Percentiles rank a stretch among this genome's conserved stretches.
Evolutionary conservation across 1,284 basidiomycete genomes (phyloP).

Genomic region (Wallemia mellicola): DNA sequence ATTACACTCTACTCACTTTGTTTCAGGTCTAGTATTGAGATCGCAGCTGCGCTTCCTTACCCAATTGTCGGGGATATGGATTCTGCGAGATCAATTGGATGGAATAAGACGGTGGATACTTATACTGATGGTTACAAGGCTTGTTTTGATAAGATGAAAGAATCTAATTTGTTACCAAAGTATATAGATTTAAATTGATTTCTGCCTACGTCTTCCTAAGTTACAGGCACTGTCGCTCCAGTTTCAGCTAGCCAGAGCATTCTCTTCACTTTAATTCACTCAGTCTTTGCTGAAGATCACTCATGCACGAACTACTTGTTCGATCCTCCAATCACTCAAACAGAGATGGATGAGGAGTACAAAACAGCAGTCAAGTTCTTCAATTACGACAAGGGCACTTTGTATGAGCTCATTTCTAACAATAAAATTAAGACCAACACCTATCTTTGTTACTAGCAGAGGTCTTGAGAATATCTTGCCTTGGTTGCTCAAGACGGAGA

Average conservation of each 20-base stretch:
- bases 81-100: background rate
- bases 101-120: background rate
- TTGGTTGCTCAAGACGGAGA: background rate
- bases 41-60: background rate
- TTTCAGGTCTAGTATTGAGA: background rate
- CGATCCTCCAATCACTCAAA: background rate
- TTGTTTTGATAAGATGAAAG: background rate
- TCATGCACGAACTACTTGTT: background rate
- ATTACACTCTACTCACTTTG: background rate
- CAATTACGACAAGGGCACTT: background rate
- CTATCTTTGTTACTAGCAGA: background rate
- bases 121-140: background rate
- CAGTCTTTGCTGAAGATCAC: background rate
- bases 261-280: background rate
- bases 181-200: too few species aligned
- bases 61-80: background rate
- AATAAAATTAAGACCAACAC: background rate
- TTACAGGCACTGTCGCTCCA: too few species aligned
- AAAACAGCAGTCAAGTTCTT: background rate
- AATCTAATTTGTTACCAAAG: background rate
- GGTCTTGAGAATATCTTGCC: background rate
- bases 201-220: too few species aligned
- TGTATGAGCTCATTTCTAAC: background rate
- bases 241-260: too few species aligned
- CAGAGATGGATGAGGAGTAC: background rate